Base-by-base conservation (phyloP, 108 stramenopile genomes). In the Nitzschia palea region DNA sequence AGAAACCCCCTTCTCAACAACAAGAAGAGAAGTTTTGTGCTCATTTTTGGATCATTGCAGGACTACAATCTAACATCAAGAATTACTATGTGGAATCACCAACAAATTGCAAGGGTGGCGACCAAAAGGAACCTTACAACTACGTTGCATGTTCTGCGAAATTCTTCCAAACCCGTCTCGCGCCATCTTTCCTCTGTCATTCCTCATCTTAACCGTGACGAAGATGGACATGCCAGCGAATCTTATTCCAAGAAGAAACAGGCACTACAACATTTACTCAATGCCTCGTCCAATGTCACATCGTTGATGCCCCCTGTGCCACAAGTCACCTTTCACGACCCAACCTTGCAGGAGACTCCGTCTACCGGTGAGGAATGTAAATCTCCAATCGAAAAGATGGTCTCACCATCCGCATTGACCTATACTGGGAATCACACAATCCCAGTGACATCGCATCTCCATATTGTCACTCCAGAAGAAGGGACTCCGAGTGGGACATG, bases 391-490 rank as follows among this genome's bases (percentile, higher is more conserved):
- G 47, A 48, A 5, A 40, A 40, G 37, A 4, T 20, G n/a, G 15
- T 48, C 47, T 78, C 78, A 28, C 78, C 78, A 5, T 65, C 67
- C 44, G 50, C 61, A 40, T 25, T 88, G 34, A 64, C 62, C 12
- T 94, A 91, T 60, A 78, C 80, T 22, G 86, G 83, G 32, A 73
- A 71, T 45, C 34, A 55, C 0, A 63, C 43, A 2, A 86, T 94
- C 23, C 93, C 89, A 17, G 74, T 95, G 20, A 91, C 90, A 25
- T 79, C 83, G 15, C 56, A 55, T 25, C 76, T 91, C 64, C 86
- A 81, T 35, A 81, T 95, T 65, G 77, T 90, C 0, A 71, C 65
- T 20, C 87, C 88, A 12, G 74, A 70, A 42, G 86, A 94, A 44
- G 87, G 86, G 50, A 64, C 78, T 32, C 87, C 93, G 2, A 52